Percentiles rank a stretch among this genome's conserved stretches.
Conservation (phyloP, 176 grass and related monocot genomes). For the Raddia guianensis region DNA sequence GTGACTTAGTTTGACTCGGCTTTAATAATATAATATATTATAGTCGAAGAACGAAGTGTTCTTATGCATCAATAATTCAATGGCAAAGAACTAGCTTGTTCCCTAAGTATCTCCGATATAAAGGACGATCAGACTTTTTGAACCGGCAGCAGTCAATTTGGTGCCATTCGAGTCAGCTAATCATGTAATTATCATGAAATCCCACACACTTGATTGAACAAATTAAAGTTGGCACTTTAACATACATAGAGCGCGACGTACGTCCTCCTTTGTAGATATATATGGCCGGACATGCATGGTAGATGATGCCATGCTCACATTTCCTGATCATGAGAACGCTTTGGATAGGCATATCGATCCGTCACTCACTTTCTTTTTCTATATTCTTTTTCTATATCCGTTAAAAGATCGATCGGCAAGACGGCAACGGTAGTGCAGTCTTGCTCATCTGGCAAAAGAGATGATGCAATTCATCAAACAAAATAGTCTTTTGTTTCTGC, state of each 20-base stretch:
- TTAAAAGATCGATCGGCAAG: slow-evolving; percentile 18
- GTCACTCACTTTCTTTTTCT: slow-evolving; percentile 37
- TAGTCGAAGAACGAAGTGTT: too few relatives aligned
- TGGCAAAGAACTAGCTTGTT: background rate
- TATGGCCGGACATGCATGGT: slow-evolving; percentile 28
- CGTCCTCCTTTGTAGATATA: slow-evolving; percentile 31
- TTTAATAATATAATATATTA: too few relatives aligned
- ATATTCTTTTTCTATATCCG: slow-evolving; percentile 43
- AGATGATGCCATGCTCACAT: slow-evolving; percentile 35
- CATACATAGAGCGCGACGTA: slow-evolving; percentile 7
- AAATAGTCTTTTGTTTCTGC: slow-evolving; percentile 19
- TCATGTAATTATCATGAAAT: slow-evolving; percentile 41
- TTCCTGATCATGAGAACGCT: slow-evolving; percentile 24
- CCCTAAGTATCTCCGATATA: slow-evolving; percentile 32
- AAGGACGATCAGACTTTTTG: slow-evolving; percentile 6
- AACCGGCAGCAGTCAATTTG: slow-evolving; percentile 33
- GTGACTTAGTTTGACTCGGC: too few relatives aligned
- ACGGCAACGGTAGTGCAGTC: slow-evolving; percentile 33
- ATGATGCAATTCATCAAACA: slow-evolving; percentile 32
- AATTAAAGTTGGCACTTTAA: background rate
- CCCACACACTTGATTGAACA: background rate
- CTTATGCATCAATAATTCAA: too few relatives aligned
- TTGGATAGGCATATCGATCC: slow-evolving; percentile 36
- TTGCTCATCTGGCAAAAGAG: slow-evolving; percentile 35
- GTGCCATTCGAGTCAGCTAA: slow-evolving; percentile 55